These are phyloP conservation scores for Sporothrix luriei DNA, from an alignment of 2,329 filamentous ascomycete genomes.

Conservation along the genomic window DNA sequence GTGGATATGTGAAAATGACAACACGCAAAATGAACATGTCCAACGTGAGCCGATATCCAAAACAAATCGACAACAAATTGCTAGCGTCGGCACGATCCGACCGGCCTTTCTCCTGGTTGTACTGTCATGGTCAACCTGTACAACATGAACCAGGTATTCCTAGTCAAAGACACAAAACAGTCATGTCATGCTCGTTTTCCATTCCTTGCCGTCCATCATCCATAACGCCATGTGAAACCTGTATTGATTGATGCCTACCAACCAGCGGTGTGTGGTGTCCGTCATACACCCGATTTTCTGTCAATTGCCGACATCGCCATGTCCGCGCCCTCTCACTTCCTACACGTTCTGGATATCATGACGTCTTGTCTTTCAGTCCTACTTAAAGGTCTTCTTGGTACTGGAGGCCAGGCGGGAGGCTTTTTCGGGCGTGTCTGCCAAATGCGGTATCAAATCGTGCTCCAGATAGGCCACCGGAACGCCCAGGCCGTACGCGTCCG, in stretches of 20 bases:
- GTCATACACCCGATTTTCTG: no score
- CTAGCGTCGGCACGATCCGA: no score
- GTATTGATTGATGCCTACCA: not conserved
- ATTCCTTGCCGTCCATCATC: not conserved
- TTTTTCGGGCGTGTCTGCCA: not conserved
- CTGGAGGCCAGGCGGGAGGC: no score
- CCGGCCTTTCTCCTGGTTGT: not conserved
- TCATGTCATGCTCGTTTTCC: not conserved
- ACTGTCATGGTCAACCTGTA: not conserved
- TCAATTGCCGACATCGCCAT: no score
- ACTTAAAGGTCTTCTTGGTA: no score
- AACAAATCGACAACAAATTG: no score
- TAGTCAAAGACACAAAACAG: not conserved
- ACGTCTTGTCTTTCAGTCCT: no score
- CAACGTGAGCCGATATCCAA: no score
- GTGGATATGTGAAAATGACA: no score
- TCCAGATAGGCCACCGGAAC: slow-evolving; percentile 7
- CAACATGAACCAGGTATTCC: not conserved
- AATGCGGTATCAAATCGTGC: not conserved
- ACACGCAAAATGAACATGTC: no score
- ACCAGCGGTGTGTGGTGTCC: not conserved
- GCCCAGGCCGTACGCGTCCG: slow-evolving; percentile 45
- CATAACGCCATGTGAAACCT: not conserved
- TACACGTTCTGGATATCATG: no score
- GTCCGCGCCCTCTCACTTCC: no score